Base-by-base conservation (phyloP, 176 grass and related monocot genomes). In the Oryza longistaminata region DNA sequence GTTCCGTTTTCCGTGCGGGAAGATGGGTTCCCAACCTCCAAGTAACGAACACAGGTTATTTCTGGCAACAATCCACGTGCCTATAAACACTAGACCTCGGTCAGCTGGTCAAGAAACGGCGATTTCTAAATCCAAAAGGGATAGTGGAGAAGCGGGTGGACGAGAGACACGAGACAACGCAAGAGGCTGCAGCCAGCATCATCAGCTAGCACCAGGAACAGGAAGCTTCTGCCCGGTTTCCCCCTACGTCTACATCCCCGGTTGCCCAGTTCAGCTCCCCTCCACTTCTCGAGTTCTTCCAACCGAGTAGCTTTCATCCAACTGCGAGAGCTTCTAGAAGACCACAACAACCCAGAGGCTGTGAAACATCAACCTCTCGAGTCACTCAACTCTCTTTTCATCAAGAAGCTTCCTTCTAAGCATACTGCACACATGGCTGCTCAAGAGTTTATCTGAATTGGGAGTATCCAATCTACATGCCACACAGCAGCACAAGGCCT, bases 201-300 rank as follows among this genome's bases (percentile, higher is more conserved):
- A 71, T 6, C 31, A 3, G 11, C 11, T 4, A 26, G 42, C 55
- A 22, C 76, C 49, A 64, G 14, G 82, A 81, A 81, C 49, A 64
- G 14, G 82, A 81, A 85, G 40, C 70, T 89, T 81, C 82, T 25
- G 14, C 0, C 26, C 37, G 26, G 70, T 74, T 89, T 85, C 82
- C 74, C 27, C 3, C 7, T 17, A 24, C 10, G 68, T 70, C 62
- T 29, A n/a, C 17, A 4, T 37, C 53, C 19, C 0, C 1, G 44
- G 1, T 1, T 49, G 11, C 24, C 25, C 45, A 19, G 17, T 45
- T 84, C 80, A 16, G 53, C 49, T 46, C 70, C 15, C n/a, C 31
- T 61, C 31, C 7, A 13, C 35, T 2, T 17, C 44, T 37, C 35
- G 7, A 61, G 34, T 27, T 78, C 46, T 10, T 8, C 21, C 25